A percentile compares a stretch with the other conserved stretches of the same genome.
These are phyloP conservation scores for Bipolaris bicolor DNA, from an alignment of 2,329 filamentous ascomycete genomes.

Conservation along the genomic window DNA sequence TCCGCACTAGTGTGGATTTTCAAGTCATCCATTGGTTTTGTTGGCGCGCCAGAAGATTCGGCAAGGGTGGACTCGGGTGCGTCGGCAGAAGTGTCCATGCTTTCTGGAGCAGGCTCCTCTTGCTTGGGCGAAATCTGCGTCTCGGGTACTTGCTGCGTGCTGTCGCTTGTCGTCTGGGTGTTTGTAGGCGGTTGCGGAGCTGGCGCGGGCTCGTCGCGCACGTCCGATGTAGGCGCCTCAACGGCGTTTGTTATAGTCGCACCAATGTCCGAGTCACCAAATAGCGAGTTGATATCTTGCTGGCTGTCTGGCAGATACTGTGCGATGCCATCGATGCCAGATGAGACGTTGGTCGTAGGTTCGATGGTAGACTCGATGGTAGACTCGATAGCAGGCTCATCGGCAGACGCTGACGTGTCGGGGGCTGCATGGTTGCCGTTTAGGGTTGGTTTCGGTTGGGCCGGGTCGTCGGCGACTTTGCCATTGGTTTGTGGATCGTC, in stretches of 20 bases:
- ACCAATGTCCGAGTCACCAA: constrained; percentile 39
- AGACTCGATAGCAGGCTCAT: constrained; percentile 9
- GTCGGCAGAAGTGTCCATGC: constrained; percentile 37
- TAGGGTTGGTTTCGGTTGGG: constrained; percentile 32
- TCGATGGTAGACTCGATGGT: constrained; percentile 41
- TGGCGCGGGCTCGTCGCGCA: constrained; percentile 37
- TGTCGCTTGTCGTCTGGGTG: constrained; percentile 28
- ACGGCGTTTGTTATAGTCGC: constrained; percentile 48
- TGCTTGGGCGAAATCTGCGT: constrained; percentile 31
- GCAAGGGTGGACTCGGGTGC: constrained; percentile 19
- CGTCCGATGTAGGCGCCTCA: constrained; percentile 49
- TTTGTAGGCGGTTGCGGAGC: constrained; percentile 21
- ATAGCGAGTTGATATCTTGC: constrained; percentile 49
- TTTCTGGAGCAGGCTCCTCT: constrained; percentile 26
- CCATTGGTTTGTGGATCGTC: constrained; percentile 36
- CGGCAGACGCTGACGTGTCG: constrained; percentile 30
- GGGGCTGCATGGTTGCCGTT: constrained; percentile 41
- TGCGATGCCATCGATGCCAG: constrained; percentile 52
- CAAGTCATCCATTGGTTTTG: constrained; percentile 44
- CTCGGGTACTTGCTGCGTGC: constrained; percentile 41
- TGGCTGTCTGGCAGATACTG: constrained; percentile 52
- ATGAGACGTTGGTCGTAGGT: constrained; percentile 50
- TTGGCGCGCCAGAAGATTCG: constrained; percentile 30
- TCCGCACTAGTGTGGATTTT: constrained; percentile 34
- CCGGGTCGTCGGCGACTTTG: constrained; percentile 25